These are phyloP conservation scores for Scenedesmus sp. DNA, from an alignment of 163 green algal species.

Conservation along the genomic window DNA sequence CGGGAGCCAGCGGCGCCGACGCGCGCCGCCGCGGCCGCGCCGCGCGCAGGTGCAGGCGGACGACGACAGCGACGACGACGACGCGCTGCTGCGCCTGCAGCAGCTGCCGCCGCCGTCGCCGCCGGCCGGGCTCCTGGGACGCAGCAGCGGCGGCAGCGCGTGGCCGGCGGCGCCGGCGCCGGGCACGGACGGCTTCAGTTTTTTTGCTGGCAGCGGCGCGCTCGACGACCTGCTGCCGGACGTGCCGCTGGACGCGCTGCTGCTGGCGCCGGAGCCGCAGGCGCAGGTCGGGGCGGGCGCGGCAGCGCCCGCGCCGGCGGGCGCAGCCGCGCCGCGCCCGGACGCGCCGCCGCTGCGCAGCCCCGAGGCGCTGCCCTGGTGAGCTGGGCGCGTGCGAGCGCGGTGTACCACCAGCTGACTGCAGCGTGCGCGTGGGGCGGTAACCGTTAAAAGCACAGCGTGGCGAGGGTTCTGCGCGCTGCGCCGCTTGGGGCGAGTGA, in stretches of 20 bases:
- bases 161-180: no score
- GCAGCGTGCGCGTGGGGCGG: not conserved
- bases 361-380: slow-evolving; percentile 26
- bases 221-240: slow-evolving; percentile 31
- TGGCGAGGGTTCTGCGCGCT: no score
- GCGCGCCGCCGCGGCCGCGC: no score
- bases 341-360: not conserved
- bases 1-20: no score
- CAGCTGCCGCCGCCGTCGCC: not conserved
- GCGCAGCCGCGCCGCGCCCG: no score
- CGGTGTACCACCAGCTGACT: not conserved
- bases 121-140: not conserved
- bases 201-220: no score
- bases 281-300: no score
- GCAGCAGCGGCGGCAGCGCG: not conserved
- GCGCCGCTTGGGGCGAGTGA: no score
- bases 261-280: no score
- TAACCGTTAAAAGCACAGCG: not conserved
- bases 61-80: slow-evolving; percentile 7
- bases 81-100: not conserved
- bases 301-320: no score
- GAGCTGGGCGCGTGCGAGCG: no score
- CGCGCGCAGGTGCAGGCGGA: not conserved
- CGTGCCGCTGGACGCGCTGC: not conserved
- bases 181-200: no score